A percentile compares a stretch with the other conserved stretches of the same genome.
phyloP scores from a whole-genome alignment of 192 early-diverging fungal genomes.

The Rhizoclosmatium globosum region DNA sequence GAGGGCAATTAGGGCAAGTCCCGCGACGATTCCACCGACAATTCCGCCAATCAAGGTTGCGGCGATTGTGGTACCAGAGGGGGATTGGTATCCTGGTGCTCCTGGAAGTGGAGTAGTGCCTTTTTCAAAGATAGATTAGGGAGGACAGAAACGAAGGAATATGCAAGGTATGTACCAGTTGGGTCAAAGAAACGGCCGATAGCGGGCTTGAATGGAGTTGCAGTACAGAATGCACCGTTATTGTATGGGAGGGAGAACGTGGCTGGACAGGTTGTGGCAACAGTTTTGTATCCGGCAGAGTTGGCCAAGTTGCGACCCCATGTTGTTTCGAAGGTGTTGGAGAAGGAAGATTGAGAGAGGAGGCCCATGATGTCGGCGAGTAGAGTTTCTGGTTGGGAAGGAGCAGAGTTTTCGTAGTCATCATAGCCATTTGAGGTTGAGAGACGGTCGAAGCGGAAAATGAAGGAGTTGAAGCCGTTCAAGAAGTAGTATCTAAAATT shows the following conservation, averaged over 20 bases:
- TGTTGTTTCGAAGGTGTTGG: neutral
- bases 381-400: slow-evolving; percentile 14
- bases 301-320: slow-evolving; percentile 20
- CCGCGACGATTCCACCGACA: slow-evolving; percentile 5
- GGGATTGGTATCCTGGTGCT: no score
- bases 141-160: no score
- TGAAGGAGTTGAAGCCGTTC: neutral
- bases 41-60: slow-evolving; percentile 6
- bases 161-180: neutral
- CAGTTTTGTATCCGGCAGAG: neutral
- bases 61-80: no score
- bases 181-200: neutral
- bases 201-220: neutral
- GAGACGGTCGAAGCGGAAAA: slow-evolving; percentile 10
- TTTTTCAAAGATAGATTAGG: no score
- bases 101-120: no score
- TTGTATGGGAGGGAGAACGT: neutral
- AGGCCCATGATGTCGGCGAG: neutral
- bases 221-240: slow-evolving; percentile 1
- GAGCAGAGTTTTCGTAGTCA: slow-evolving; percentile 15
- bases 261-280: neutral
- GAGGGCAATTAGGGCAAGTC: neutral
- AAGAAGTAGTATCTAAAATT: slow-evolving; percentile 12
- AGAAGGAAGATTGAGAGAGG: neutral
- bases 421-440: neutral